These are phyloP conservation scores for Shiraia sp. DNA, from an alignment of 2,329 filamentous ascomycete genomes.

Conservation along the genomic window DNA sequence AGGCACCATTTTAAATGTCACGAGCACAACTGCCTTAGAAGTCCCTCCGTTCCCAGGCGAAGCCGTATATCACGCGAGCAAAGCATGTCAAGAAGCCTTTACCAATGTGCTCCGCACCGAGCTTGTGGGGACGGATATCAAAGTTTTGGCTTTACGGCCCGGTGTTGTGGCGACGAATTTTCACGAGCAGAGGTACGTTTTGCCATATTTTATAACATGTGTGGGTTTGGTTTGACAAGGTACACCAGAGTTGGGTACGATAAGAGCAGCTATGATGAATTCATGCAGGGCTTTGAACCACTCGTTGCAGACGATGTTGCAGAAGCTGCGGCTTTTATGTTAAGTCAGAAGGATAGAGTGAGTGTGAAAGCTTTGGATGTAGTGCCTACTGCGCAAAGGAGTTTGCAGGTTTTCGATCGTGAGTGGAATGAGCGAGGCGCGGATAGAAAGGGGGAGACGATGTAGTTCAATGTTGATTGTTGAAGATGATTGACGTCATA, in stretches of 20 bases:
- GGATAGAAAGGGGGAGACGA: constrained; percentile 5
- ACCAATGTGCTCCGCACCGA: constrained; percentile 56
- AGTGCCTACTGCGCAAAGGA: constrained; percentile 49
- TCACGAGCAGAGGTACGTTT: constrained; percentile 45
- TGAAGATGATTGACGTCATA: too few relatives aligned
- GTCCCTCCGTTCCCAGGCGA: constrained; percentile 55
- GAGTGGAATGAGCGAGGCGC: constrained; percentile 31
- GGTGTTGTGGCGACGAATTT: constrained; percentile 56
- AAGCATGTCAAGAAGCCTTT: constrained; percentile 55
- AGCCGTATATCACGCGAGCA: constrained; percentile 54
- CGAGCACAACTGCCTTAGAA: constrained; percentile 53
- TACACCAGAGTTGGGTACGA: constrained; percentile 46
- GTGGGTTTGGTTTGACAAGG: neutral
- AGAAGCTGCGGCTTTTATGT: constrained; percentile 49
- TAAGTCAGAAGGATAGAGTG: constrained; percentile 46
- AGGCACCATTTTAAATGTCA: constrained; percentile 56
- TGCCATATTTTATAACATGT: neutral
- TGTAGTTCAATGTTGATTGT: too few relatives aligned
- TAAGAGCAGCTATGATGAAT: constrained; percentile 47
- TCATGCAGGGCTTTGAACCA: constrained; percentile 53
- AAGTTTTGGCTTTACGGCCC: constrained; percentile 52
- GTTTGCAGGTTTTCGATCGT: constrained; percentile 43
- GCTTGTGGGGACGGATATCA: constrained; percentile 51
- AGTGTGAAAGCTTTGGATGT: constrained; percentile 54
- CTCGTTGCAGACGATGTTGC: constrained; percentile 51